Evolutionary conservation across 2,329 filamentous ascomycete species (phyloP), one percentile per base, ranked within the genome.

Genomic region (Paramyrothecium roridum): DNA sequence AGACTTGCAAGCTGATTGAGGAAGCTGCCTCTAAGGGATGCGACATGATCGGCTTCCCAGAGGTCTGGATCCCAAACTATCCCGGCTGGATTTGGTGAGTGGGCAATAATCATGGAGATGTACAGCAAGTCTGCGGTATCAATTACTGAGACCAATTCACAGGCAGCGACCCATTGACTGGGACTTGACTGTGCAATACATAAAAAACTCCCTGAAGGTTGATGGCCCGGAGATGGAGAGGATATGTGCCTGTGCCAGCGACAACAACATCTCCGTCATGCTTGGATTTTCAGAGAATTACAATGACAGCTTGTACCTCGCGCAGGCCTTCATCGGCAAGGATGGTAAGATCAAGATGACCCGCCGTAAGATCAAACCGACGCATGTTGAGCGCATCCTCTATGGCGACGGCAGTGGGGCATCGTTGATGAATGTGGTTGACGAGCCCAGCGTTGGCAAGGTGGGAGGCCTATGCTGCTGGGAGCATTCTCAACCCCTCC

Each of bases 31-130:
- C 64, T 2, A 76, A 80, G 48, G 79, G 77, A 1, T 80, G 81
- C 0, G 72, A 82, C 50, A 68, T 87, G 3, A 63, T 87, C 6
- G 71, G 74, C 0, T 82, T 83, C 53, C 76, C 80, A 0, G 79
- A 82, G 60, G 72, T 73, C 22, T 82, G 76, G 73, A 75, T 82
- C 37, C 79, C 79, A 1, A 78, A 79, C 1, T 82, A 82, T 63
- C 79, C 79, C 30, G 68, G 66, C 56, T 75, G 70, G 70, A 70
- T 71, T 45, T 65, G 65, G 55, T 68, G 63, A 49, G 68, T n/a
- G n/a, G n/a, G n/a, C n/a, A n/a, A 50, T 8, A 30, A 20, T 64
- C 34, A 67, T 68, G n/a, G n/a, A n/a, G n/a, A n/a, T 13, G 3
- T 3, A 30, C 19, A 19, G 43, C 52, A 54, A 56, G n/a, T 22